Evolutionary conservation across 495 filamentous ascomycete genomes (phyloP).

Genomic region (Jackrogersella multiformis): DNA sequence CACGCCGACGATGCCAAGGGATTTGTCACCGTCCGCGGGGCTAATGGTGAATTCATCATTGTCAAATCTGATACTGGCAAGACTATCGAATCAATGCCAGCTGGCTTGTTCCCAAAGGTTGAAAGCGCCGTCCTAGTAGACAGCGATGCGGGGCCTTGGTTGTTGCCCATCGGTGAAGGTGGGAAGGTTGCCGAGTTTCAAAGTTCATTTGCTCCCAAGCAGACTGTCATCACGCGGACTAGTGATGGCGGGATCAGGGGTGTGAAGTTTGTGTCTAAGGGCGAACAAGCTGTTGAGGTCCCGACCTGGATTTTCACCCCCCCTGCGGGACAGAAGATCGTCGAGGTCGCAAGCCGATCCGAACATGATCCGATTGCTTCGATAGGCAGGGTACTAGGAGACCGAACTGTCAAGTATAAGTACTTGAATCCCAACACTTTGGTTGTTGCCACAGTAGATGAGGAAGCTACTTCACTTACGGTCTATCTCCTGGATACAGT

Average conservation of each 20-base stretch:
- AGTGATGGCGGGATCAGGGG: slow-evolving; percentile 70
- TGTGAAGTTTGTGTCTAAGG: slow-evolving; percentile 57
- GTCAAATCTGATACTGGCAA: slow-evolving; percentile 67
- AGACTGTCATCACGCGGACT: slow-evolving; percentile 69
- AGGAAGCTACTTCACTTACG: slow-evolving; percentile 63
- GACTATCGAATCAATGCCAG: slow-evolving; percentile 54
- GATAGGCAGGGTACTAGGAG: slow-evolving; percentile 90
- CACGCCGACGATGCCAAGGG: slow-evolving; percentile 64
- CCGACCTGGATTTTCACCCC: slow-evolving; percentile 81
- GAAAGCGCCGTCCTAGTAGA: slow-evolving; percentile 62
- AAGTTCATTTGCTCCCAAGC: slow-evolving; percentile 51
- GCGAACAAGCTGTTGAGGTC: slow-evolving; percentile 55
- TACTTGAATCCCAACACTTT: slow-evolving; percentile 91
- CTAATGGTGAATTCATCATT: slow-evolving; percentile 65
- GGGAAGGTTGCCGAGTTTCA: slow-evolving; percentile 56
- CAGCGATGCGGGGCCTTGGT: slow-evolving; percentile 56
- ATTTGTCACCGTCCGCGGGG: slow-evolving; percentile 64
- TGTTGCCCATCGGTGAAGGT: slow-evolving; percentile 59
- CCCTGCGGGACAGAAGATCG: slow-evolving; percentile 70
- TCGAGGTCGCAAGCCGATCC: slow-evolving; percentile 71
- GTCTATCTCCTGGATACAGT: slow-evolving; percentile 89
- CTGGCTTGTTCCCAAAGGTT: slow-evolving; percentile 49
- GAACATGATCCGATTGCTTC: slow-evolving; percentile 89
- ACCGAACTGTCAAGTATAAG: slow-evolving; percentile 95
- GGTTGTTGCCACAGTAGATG: slow-evolving; percentile 75